phyloP scores from a whole-genome alignment of 352 stramenopile species.

The Globisporangium orthogonon region DNA sequence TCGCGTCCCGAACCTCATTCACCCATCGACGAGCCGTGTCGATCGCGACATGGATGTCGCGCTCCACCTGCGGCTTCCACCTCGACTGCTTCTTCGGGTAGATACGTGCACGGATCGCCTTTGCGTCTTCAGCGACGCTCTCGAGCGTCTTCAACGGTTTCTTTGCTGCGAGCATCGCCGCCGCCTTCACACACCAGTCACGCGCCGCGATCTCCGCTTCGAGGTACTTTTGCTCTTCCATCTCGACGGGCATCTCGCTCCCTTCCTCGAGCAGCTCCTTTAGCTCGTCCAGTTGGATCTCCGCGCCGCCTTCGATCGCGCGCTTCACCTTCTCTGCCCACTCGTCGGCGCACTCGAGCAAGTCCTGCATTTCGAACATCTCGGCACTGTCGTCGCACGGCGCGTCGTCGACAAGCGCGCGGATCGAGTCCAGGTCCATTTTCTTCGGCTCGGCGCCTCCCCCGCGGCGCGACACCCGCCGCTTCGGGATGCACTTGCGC shows the following conservation, averaged over 20 bases:
- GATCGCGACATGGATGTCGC: slow-evolving; percentile 66
- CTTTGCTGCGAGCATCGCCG: slow-evolving; percentile 40
- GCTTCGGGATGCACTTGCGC: slow-evolving; percentile 83
- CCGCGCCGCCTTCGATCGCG: slow-evolving; percentile 66
- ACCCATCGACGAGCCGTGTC: slow-evolving; percentile 70
- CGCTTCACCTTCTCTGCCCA: slow-evolving; percentile 75
- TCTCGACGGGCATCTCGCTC: slow-evolving; percentile 81
- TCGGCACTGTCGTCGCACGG: slow-evolving; percentile 80
- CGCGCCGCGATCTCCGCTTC: slow-evolving; percentile 72
- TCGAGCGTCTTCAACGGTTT: slow-evolving; percentile 71
- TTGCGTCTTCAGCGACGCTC: slow-evolving; percentile 43
- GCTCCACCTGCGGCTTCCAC: slow-evolving; percentile 82
- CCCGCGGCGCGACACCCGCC: slow-evolving; percentile 45
- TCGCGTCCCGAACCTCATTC: slow-evolving; percentile 61
- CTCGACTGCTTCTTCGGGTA: slow-evolving; percentile 70
- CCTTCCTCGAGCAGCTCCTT: slow-evolving; percentile 77
- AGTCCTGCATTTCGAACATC: slow-evolving; percentile 87
- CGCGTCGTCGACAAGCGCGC: slow-evolving; percentile 78
- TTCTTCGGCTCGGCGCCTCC: slow-evolving; percentile 44
- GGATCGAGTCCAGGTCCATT: slow-evolving; percentile 76
- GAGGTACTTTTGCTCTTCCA: slow-evolving; percentile 82
- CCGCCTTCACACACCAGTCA: slow-evolving; percentile 64
- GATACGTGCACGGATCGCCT: slow-evolving; percentile 62
- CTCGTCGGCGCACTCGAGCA: slow-evolving; percentile 81
- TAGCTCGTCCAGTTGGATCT: slow-evolving; percentile 62